A percentile compares a stretch with the other conserved stretches of the same genome.
These are phyloP conservation scores for Zygotorulaspora florentina DNA, from an alignment of 805 yeast genomes.

Conservation along the genomic window DNA sequence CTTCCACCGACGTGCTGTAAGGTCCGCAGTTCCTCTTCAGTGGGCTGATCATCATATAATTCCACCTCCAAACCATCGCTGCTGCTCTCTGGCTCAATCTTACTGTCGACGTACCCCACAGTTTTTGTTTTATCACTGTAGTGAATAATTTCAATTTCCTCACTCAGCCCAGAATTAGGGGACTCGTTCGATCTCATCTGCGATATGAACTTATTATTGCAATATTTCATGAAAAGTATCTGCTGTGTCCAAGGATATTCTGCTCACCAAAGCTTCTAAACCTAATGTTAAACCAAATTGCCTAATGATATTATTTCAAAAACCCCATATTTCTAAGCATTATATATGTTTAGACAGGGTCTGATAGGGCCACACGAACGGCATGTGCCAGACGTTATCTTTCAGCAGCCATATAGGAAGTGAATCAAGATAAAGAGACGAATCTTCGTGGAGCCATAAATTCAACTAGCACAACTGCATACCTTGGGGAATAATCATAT, in stretches of 20 bases:
- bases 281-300: no score
- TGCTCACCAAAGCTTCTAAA: no score
- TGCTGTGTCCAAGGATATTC: no score
- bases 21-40: slow-evolving; percentile 30
- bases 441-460: no score
- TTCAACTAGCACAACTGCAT: no score
- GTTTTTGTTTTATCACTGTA: slow-evolving; percentile 6
- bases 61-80: slow-evolving; percentile 8
- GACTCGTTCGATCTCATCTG: slow-evolving; percentile 1
- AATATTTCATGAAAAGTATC: no score
- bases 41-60: slow-evolving; percentile 20
- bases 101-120: slow-evolving; percentile 7
- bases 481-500: not conserved
- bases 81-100: slow-evolving; percentile 3
- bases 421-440: no score
- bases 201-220: not conserved
- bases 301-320: no score
- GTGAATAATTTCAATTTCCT: not conserved
- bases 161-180: not conserved
- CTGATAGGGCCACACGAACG: not conserved
- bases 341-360: no score
- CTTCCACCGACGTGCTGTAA: slow-evolving; percentile 38
- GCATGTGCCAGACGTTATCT: not conserved
- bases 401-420: no score
- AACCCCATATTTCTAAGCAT: no score